Evolutionary conservation across 176 grass and related monocot species (phyloP), one percentile per base, ranked within the genome.

Genomic region (Pharus latifolius): DNA sequence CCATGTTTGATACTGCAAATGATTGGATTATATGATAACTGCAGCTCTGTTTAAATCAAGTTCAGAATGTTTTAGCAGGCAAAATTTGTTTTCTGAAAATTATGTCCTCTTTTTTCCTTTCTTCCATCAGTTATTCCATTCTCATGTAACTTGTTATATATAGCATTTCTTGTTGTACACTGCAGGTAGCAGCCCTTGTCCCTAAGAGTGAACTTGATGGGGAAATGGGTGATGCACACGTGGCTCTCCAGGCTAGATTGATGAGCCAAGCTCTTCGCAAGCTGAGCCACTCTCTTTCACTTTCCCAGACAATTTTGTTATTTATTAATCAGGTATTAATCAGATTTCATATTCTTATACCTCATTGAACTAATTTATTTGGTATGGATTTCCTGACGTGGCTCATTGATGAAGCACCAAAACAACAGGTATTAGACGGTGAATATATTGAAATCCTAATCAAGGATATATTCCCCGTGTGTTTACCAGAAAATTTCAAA

Each of bases 201-300:
- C 87, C 90, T 51, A 99, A 94, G 73, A 89, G 64, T 42, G 95
- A 99, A 51, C 90, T 99, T 67, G 87, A 99, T 85, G 95, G 95
- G 19, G 95, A 99, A 65, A 99, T 99, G 95, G 95, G 95, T 69
- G 95, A 99, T 83, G 62, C 90, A 29, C 95, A 99, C 72, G 77
- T 99, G 49, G 90, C 95, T 50, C 90, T 99, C 67, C 95, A 99
- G 76, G 95, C 95, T 38, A 91, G 95, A 70, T 69, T 99, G 60
- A 99, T 99, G 95, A 98, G 90, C 26, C 90, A 94, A 78, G 90
- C 90, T 63, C 95, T 94, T 85, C 84, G 95, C 69, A 98, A 91
- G 60, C 80, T 98, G 76, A 98, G 87, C 83, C 90, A 93, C 65
- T 93, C 90, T 45, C 84, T 98, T 54, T 90, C 94, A 34, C 79